phyloP scores from a whole-genome alignment of 345 rosid genomes.

The Excoecaria agallocha region DNA sequence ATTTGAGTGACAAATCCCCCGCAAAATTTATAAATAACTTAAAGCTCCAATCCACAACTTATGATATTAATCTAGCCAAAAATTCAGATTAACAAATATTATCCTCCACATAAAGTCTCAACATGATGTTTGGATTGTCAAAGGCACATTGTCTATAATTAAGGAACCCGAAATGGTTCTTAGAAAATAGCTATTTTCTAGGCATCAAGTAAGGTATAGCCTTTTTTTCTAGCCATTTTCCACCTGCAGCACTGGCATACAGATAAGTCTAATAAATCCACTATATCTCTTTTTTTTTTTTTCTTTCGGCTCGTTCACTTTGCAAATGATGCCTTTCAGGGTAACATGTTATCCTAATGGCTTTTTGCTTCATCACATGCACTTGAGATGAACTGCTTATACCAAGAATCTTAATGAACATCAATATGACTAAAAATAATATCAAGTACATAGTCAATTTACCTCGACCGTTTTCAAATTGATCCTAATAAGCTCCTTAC shows the following conservation, averaged over 20 bases:
- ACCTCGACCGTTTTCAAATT: constrained; percentile 98
- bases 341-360: too few species aligned
- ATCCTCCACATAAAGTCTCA: neutral
- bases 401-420: neutral
- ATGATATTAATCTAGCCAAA: neutral
- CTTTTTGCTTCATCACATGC: too few species aligned
- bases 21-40: neutral
- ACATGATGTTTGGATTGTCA: neutral
- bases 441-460: constrained; percentile 12
- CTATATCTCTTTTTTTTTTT: too few species aligned
- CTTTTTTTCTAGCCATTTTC: neutral
- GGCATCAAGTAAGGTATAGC: neutral
- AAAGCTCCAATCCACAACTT: neutral
- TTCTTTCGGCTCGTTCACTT: too few species aligned
- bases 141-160: neutral
- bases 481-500: constrained; percentile 91
- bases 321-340: too few species aligned
- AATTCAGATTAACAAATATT: neutral
- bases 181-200: too few species aligned
- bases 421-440: neutral
- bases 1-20: neutral
- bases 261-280: neutral
- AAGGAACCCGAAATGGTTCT: too few species aligned
- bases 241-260: neutral
- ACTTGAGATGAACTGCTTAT: neutral